These are phyloP conservation scores for Ambrosiella cleistominuta DNA, from an alignment of 2,329 filamentous ascomycete genomes.

Conservation along the genomic window DNA sequence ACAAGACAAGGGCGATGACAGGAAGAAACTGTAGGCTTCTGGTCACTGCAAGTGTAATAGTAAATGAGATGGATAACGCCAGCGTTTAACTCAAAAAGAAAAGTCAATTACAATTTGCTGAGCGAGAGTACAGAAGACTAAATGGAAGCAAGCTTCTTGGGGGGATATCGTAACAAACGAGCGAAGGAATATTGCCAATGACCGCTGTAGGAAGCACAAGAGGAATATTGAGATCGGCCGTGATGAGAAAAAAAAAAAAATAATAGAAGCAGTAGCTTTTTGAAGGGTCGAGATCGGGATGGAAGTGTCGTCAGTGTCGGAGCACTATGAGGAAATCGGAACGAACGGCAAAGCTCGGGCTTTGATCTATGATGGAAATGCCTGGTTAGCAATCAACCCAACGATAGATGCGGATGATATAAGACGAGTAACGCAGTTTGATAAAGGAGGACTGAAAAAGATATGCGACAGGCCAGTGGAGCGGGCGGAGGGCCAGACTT, in stretches of 20 bases:
- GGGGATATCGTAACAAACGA: too few relatives aligned
- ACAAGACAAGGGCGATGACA: too few relatives aligned
- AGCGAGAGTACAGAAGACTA: too few relatives aligned
- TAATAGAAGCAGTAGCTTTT: background rate
- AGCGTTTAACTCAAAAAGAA: too few relatives aligned
- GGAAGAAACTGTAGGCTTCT: too few relatives aligned
- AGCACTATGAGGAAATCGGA: background rate
- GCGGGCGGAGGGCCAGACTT: slow-evolving; percentile 4
- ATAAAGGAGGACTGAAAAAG: background rate
- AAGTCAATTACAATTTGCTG: too few relatives aligned
- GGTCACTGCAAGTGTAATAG: too few relatives aligned
- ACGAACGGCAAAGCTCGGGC: background rate
- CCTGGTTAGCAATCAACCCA: background rate
- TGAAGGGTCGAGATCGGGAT: background rate
- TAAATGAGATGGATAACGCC: too few relatives aligned
- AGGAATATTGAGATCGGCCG: too few relatives aligned
- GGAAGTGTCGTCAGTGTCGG: background rate
- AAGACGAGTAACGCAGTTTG: background rate
- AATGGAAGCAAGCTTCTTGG: too few relatives aligned
- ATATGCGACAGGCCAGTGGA: background rate
- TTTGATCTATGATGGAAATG: background rate
- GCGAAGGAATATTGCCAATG: too few relatives aligned
- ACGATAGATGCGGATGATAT: background rate
- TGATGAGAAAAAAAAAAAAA: background rate
- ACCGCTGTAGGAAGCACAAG: too few relatives aligned